Conservation (phyloP, 2,329 filamentous ascomycete species). For the Trichophyton benhamiae region DNA sequence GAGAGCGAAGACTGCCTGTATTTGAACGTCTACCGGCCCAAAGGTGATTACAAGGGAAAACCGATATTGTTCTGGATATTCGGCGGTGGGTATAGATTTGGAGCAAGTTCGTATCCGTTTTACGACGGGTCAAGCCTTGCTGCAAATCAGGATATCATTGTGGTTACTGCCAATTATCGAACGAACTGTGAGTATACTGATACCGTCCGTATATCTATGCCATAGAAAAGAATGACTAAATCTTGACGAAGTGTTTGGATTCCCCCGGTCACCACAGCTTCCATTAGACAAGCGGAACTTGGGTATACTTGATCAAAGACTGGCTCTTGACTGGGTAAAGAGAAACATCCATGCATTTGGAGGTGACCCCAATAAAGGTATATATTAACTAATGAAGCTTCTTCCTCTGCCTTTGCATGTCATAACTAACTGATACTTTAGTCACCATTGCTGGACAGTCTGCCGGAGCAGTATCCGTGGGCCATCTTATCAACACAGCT, state of each 20-base stretch:
- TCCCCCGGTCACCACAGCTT: constrained; percentile 1
- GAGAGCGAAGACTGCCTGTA: constrained; percentile 6
- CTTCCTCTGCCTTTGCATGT: neutral
- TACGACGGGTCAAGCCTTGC: constrained; percentile 1
- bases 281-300: constrained; percentile 41
- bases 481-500: neutral
- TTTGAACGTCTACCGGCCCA: constrained; percentile 5
- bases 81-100: neutral
- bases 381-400: constrained; percentile 15
- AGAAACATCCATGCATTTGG: constrained; percentile 44
- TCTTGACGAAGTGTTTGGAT: constrained; percentile 4
- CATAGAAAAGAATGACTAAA: neutral
- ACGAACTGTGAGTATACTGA: neutral
- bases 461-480: constrained; percentile 46
- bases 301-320: constrained; percentile 42
- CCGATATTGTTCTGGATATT: constrained; percentile 5
- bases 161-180: constrained; percentile 2
- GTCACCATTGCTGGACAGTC: constrained; percentile 41
- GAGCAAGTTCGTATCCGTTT: neutral
- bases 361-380: constrained; percentile 35
- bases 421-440: neutral
- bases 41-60: neutral
- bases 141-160: constrained; percentile 1
- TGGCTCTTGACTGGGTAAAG: constrained; percentile 49
- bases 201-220: neutral